These are phyloP conservation scores for Scedosporium minutisporum DNA, from an alignment of 2,329 filamentous ascomycete genomes.

Conservation along the genomic window DNA sequence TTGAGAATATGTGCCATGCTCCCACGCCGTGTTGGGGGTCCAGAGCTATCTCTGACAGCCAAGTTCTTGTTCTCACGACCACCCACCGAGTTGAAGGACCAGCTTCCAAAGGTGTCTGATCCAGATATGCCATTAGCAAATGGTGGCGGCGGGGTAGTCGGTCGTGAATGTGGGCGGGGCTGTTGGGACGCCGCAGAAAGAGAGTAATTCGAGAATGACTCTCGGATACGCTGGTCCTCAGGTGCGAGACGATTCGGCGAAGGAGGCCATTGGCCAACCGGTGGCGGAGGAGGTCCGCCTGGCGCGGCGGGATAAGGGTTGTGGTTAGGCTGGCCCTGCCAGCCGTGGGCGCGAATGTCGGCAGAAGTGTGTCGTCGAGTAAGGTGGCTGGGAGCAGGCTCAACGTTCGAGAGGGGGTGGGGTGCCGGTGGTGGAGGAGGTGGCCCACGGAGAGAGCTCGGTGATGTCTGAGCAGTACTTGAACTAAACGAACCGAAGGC, in stretches of 20 bases:
- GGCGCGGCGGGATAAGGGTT: conserved; percentile 1
- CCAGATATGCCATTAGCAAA: conserved; percentile 32
- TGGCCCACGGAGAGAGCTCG: conserved; percentile 40
- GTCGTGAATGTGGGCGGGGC: conserved; percentile 37
- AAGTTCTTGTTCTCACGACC: conserved; percentile 39
- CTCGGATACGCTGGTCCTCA: conserved; percentile 46
- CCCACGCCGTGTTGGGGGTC: conserved; percentile 45
- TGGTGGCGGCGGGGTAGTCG: conserved; percentile 42
- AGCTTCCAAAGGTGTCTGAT: conserved; percentile 40
- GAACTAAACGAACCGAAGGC: conserved; percentile 80
- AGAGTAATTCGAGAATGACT: conserved; percentile 48
- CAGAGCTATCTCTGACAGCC: conserved; percentile 43
- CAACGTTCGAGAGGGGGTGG: conserved; percentile 55
- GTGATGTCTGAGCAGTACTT: conserved; percentile 61
- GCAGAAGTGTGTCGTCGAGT: conserved; percentile 85
- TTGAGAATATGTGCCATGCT: conserved; percentile 58
- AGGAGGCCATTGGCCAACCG: conserved; percentile 43
- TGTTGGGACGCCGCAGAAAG: conserved; percentile 32
- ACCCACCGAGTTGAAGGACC: conserved; percentile 44
- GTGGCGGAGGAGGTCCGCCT: conserved; percentile 45
- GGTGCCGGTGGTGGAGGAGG: conserved; percentile 53
- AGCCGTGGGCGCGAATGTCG: conserved; percentile 84
- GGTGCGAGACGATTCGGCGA: conserved; percentile 40
- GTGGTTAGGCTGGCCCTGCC: conserved; percentile 43
- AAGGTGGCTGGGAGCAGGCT: conserved; percentile 58